phyloP scores from a whole-genome alignment of 768 basidiomycete species.

The Mrakia gelida region DNA sequence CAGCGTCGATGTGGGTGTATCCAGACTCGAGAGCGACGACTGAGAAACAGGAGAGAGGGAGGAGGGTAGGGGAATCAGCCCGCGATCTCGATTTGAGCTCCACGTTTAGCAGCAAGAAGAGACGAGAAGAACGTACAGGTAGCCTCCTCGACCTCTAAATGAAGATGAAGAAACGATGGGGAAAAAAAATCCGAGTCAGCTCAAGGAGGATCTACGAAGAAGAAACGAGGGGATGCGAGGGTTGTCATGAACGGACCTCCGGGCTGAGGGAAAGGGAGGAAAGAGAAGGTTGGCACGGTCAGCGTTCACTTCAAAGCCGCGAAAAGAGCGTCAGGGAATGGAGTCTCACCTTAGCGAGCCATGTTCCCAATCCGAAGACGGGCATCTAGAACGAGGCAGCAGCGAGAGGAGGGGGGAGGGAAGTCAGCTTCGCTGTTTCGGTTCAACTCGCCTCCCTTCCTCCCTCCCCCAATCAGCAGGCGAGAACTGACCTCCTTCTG shows the following conservation, averaged over 20 bases:
- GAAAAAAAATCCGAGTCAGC: not conserved
- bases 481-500: constrained; percentile 13
- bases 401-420: not conserved
- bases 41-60: too few relatives aligned
- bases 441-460: not conserved
- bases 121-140: not conserved
- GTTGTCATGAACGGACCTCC: constrained; percentile 7
- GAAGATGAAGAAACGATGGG: not conserved
- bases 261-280: not conserved
- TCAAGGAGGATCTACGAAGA: not conserved
- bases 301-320: not conserved
- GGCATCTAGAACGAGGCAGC: constrained; percentile 9
- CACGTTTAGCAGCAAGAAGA: not conserved
- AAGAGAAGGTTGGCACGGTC: not conserved
- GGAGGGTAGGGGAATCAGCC: not conserved
- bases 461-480: not conserved
- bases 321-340: not conserved
- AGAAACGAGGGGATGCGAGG: not conserved
- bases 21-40: constrained; percentile 20
- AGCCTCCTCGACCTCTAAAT: constrained; percentile 23
- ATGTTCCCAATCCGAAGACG: constrained; percentile 24
- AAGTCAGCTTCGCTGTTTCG: not conserved
- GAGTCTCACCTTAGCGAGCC: constrained; percentile 15
- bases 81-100: not conserved
- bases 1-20: constrained; percentile 28